These are phyloP conservation scores for Selaginella tamariscina DNA, from an alignment of 75 land plant genomes.

Conservation along the genomic window DNA sequence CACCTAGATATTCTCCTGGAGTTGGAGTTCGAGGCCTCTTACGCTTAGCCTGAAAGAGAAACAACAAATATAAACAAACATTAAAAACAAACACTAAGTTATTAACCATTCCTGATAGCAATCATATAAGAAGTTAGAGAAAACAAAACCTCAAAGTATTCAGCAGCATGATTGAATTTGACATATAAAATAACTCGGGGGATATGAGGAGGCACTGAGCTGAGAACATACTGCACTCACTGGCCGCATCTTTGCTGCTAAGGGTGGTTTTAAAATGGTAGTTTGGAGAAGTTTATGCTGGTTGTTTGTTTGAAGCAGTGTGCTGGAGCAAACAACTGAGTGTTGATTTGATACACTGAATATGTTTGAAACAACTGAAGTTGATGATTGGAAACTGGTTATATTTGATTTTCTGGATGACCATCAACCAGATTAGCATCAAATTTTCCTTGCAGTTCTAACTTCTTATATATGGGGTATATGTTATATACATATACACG, in stretches of 20 bases:
- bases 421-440: constrained; percentile 1
- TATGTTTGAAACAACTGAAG: neutral
- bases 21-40: constrained; percentile 4
- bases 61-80: neutral
- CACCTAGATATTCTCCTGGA: constrained; percentile 10
- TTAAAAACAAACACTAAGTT: neutral
- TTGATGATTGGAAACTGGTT: neutral
- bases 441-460: neutral
- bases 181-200: neutral
- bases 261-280: neutral
- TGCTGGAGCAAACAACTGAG: neutral
- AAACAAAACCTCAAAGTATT: neutral
- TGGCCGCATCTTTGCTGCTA: neutral
- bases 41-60: neutral
- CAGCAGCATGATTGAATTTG: neutral
- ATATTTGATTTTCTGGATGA: neutral
- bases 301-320: neutral
- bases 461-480: no score
- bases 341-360: neutral
- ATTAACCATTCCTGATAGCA: neutral
- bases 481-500: no score
- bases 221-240: neutral
- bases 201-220: neutral
- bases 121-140: neutral
- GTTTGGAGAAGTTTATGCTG: neutral